These are phyloP conservation scores for Erysiphe pulchra DNA, from an alignment of 2,329 filamentous ascomycete genomes.

Conservation along the genomic window DNA sequence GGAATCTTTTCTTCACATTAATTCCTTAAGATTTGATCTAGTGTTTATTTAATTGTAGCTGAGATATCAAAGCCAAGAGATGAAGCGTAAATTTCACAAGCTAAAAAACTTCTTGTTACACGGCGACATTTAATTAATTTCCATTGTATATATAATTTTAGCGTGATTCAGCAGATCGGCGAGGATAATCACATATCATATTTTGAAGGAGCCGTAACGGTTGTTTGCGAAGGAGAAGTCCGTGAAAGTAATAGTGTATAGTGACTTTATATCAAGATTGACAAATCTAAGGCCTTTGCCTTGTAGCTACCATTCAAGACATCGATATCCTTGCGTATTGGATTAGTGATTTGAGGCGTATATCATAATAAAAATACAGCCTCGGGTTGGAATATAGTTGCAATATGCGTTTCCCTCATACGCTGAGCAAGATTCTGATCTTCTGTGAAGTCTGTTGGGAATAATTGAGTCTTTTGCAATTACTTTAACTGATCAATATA, in stretches of 20 bases:
- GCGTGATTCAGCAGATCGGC: background rate
- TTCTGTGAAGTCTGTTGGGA: background rate
- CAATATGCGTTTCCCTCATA: background rate
- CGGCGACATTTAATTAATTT: background rate
- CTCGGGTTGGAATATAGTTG: constrained; percentile 1
- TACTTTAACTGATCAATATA: background rate
- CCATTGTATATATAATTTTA: background rate
- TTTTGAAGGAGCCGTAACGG: background rate
- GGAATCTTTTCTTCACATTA: background rate
- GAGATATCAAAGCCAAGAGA: background rate
- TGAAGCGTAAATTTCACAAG: background rate
- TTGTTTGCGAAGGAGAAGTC: constrained; percentile 1
- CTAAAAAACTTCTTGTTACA: background rate
- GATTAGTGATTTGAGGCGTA: background rate
- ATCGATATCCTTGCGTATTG: background rate
- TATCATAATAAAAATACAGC: constrained; percentile 1
- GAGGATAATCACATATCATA: background rate
- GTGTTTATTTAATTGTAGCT: background rate
- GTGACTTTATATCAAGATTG: background rate
- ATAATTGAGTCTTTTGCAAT: background rate
- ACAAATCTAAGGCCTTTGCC: background rate
- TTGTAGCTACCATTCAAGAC: background rate
- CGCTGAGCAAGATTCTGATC: background rate
- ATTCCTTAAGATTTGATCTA: background rate
- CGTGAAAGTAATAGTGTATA: background rate